These are phyloP conservation scores for Claviceps africana DNA, from an alignment of 2,329 filamentous ascomycete species.

Conservation along the genomic window DNA sequence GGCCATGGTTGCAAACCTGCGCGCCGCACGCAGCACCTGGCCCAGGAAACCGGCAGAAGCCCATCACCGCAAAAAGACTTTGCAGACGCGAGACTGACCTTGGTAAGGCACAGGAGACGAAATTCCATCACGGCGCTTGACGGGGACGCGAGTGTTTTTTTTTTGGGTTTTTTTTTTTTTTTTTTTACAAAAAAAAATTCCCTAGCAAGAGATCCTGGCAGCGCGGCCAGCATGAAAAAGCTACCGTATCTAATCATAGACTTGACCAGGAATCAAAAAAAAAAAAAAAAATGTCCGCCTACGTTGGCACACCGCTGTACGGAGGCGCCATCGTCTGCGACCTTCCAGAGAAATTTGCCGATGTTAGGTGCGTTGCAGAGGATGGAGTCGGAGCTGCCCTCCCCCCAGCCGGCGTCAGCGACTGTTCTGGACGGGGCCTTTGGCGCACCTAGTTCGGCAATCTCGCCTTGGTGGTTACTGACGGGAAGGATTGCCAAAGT, in stretches of 20 bases:
- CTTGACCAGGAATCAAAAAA: neutral
- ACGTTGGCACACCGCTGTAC: constrained; percentile 47
- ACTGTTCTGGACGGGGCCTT: neutral
- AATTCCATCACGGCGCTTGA: too few relatives aligned
- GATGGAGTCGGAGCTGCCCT: constrained; percentile 10
- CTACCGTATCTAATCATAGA: neutral
- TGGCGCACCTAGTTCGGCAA: neutral
- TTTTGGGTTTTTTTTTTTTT: too few relatives aligned
- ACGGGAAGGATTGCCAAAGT: constrained; percentile 24
- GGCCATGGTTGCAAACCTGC: too few relatives aligned
- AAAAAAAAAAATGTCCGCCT: constrained; percentile 32
- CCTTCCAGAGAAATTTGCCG: constrained; percentile 52
- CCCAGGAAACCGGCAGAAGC: neutral
- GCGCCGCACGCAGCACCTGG: neutral
- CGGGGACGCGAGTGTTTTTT: too few relatives aligned
- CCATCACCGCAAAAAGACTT: neutral
- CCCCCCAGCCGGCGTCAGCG: neutral
- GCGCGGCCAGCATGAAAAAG: neutral
- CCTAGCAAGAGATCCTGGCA: neutral
- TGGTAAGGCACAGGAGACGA: neutral
- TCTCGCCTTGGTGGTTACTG: neutral
- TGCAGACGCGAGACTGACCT: neutral
- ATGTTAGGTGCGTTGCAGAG: constrained; percentile 47
- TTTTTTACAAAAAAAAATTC: neutral
- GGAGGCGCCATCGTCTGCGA: constrained; percentile 59